Base-by-base conservation (phyloP, 177 flowering plant genomes). In the Tripterygium wilfordii region DNA sequence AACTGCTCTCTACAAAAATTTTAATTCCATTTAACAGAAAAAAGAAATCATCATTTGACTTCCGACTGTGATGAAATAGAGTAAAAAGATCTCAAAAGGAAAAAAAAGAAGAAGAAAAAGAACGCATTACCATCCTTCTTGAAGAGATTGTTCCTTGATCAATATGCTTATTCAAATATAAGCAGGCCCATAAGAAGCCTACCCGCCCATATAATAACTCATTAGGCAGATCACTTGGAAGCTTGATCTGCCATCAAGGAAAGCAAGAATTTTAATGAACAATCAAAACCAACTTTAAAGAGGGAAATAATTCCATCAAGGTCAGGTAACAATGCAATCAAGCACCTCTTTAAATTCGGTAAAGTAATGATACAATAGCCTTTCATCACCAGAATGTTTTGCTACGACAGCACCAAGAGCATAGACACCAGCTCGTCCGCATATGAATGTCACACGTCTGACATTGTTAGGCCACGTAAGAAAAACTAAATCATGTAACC, bases 381-480 rank as follows among this genome's bases (percentile, higher is more conserved):
- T 49, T 25, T 74, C 66, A 56, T 87, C 78, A 21, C 86, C 80
- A n/a, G 52, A 21, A 44, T 70, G 66, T 57, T 75, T 77, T 44
- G 97, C 96, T 1, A 60, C 73, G 5, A 74, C 91, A 31, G 96
- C 97, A 58, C 97, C 96, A 48, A 90, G 77, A 20, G 94, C 94
- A 67, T 64, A 90, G 17, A 84, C 87, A 33, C 96, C 94, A 61
- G 91, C 86, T 17, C 66, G 62, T 15, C 97, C 97, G 68, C 96
- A 78, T 36, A 87, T 73, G 57, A 87, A 82, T 14, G 94, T 80
- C 61, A 77, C 91, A 45, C 52, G 61, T 45, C 95, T 86, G 58
- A 61, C 38, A 51, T 38, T 16, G 12, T 15, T 9, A n/a, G 19
- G 24, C 23, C 30, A 36, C 21, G 15, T 38, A 45, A 22, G 1